A percentile compares a stretch with the other conserved stretches of the same genome.
Conservation (phyloP, 176 grass and related monocot species). For the Pontederia paniculata region DNA sequence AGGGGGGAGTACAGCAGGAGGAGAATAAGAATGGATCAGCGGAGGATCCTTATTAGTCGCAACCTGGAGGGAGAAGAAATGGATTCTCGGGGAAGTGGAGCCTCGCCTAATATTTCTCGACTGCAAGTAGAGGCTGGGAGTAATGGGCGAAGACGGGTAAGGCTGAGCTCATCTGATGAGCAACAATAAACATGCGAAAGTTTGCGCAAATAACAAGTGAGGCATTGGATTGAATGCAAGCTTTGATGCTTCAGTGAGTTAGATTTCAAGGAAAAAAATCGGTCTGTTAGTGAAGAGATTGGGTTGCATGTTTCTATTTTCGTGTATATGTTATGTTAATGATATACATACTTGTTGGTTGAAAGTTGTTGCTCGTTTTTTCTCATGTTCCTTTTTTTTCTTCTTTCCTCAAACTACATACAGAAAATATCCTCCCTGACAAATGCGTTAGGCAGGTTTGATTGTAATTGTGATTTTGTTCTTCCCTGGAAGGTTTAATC, state of each 20-base stretch:
- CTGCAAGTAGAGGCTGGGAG: neutral
- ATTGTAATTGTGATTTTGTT: too few species aligned
- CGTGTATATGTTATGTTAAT: too few species aligned
- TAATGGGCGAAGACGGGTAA: neutral
- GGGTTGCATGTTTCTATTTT: too few species aligned
- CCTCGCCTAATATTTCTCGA: neutral
- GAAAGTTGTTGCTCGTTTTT: too few species aligned
- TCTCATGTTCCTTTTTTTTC: too few species aligned
- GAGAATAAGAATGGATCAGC: constrained; percentile 6
- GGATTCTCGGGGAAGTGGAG: neutral
- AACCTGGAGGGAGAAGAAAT: constrained; percentile 4
- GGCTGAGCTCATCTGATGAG: neutral
- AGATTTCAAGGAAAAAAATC: too few species aligned
- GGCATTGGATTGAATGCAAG: neutral
- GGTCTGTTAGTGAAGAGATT: too few species aligned
- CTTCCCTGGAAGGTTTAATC: too few species aligned
- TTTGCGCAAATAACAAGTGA: neutral
- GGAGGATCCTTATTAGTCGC: constrained; percentile 1
- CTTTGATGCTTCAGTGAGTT: neutral
- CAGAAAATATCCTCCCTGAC: too few species aligned
- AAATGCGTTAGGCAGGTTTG: too few species aligned
- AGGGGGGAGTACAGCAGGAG: constrained; percentile 6
- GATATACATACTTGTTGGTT: too few species aligned
- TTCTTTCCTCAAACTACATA: too few species aligned
- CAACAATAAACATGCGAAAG: neutral